Conservation (phyloP, 345 rosid genomes). For the Salix arbutifolia region DNA sequence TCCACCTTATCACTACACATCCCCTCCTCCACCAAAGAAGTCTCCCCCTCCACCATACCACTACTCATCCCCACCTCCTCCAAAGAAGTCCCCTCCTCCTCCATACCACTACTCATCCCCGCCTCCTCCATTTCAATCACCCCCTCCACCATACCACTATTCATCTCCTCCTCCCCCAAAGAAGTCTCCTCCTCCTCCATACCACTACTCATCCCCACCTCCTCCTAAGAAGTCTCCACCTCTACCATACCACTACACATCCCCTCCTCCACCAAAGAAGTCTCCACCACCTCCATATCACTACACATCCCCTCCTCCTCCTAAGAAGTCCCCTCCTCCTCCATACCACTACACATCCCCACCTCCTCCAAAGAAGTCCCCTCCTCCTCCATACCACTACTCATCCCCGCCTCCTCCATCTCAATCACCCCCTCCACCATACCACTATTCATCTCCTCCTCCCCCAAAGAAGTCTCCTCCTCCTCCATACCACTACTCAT, state of each 20-base stretch:
- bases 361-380: neutral
- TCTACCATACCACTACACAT: conserved; percentile 8
- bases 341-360: conserved; percentile 14
- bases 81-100: neutral
- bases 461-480: no score
- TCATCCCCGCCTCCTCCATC: conserved; percentile 7
- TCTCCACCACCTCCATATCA: conserved; percentile 9
- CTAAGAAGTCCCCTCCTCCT: neutral
- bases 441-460: no score
- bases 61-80: neutral
- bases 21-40: neutral
- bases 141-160: conserved; percentile 12
- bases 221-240: conserved; percentile 10
- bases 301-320: conserved; percentile 19
- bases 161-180: neutral
- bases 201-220: conserved; percentile 14
- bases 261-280: neutral
- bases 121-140: conserved; percentile 12
- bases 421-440: neutral
- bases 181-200: conserved; percentile 10
- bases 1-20: neutral
- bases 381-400: neutral
- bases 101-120: conserved; percentile 12
- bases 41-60: neutral
- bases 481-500: no score